phyloP scores from a whole-genome alignment of 768 basidiomycete genomes.

The Tricholoma sp. region DNA sequence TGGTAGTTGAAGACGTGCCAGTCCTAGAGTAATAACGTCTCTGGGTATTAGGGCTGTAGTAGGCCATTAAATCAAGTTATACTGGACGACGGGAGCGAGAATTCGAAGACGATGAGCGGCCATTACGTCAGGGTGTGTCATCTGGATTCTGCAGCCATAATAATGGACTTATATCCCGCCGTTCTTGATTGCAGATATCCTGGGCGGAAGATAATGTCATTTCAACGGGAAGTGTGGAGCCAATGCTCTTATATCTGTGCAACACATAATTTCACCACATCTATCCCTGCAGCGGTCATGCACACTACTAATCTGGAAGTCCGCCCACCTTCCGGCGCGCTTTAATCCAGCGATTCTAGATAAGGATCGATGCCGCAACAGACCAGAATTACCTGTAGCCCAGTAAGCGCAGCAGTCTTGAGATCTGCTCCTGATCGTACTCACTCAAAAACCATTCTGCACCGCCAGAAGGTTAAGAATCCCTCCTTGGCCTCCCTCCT shows the following conservation, averaged over 20 bases:
- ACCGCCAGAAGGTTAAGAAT: slow-evolving; percentile 43
- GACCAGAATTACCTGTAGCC: neutral
- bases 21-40: slow-evolving; percentile 35
- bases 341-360: neutral
- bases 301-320: neutral
- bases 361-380: neutral
- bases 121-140: neutral
- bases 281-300: neutral
- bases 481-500: slow-evolving; percentile 22
- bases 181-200: neutral
- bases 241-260: neutral
- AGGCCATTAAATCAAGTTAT: slow-evolving; percentile 22
- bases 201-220: neutral
- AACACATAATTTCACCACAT: neutral
- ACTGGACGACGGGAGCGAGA: neutral
- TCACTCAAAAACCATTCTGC: slow-evolving; percentile 12
- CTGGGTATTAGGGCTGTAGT: slow-evolving; percentile 32
- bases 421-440: neutral
- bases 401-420: neutral
- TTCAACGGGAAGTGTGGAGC: neutral
- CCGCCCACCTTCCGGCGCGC: neutral
- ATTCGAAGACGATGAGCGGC: neutral
- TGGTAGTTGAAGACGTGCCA: slow-evolving; percentile 44
- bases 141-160: too few species aligned
- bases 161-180: neutral